Conservation (phyloP, 2,329 filamentous ascomycete genomes). For the Emergomyces pasteurianus region DNA sequence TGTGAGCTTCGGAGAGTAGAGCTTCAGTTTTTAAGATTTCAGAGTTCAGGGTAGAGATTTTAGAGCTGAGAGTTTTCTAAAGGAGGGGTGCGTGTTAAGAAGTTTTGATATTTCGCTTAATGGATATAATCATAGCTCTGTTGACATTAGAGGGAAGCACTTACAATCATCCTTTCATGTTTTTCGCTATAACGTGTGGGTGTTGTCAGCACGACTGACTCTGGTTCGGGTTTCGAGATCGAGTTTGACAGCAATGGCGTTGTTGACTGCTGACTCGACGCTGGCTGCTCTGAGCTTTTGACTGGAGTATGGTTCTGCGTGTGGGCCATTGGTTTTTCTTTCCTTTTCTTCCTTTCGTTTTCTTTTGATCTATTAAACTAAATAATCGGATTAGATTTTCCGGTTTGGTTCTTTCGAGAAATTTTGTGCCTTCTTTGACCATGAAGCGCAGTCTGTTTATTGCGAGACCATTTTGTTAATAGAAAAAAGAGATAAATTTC, state of each 20-base stretch:
- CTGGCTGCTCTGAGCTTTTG: not conserved
- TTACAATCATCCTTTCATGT: not conserved
- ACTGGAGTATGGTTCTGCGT: not conserved
- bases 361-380: not conserved
- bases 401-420: not conserved
- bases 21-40: slow-evolving; percentile 27
- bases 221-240: not conserved
- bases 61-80: slow-evolving; percentile 32
- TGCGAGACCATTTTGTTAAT: not conserved
- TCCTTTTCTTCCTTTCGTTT: no score
- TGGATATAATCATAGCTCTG: not conserved
- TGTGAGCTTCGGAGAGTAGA: slow-evolving; percentile 23
- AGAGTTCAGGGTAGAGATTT: slow-evolving; percentile 35
- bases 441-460: not conserved
- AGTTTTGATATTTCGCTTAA: not conserved
- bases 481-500: not conserved
- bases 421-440: not conserved
- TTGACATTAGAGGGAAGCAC: not conserved
- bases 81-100: not conserved
- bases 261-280: not conserved
- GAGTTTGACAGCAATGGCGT: not conserved
- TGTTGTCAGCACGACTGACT: not conserved
- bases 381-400: not conserved
- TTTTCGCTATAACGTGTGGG: not conserved
- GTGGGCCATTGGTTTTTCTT: not conserved